A percentile compares a stretch with the other conserved stretches of the same genome.
Evolutionary conservation across 179 eudicot species (phyloP).

Genomic region (Gypsophila paniculata): DNA sequence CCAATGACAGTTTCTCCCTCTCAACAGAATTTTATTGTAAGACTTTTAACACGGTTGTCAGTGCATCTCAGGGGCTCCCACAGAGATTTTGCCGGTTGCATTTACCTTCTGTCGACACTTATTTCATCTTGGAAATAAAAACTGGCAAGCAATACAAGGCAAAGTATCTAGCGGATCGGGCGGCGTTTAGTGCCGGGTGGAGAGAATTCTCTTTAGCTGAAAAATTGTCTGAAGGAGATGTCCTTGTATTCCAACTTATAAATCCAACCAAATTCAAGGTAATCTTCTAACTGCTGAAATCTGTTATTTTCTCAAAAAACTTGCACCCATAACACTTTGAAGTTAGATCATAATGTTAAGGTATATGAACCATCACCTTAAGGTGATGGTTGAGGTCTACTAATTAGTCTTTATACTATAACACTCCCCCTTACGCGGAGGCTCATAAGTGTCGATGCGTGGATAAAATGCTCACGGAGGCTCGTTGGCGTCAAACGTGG

Average conservation of each 20-base stretch:
- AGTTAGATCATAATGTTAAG: too few relatives aligned
- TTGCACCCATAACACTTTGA: neutral
- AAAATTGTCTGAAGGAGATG: slow-evolving; percentile 56
- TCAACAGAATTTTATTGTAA: neutral
- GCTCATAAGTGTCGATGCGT: too few relatives aligned
- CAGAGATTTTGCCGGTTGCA: slow-evolving; percentile 42
- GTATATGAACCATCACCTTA: too few relatives aligned
- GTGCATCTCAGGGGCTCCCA: slow-evolving; percentile 43
- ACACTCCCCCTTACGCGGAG: too few relatives aligned
- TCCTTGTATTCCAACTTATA: slow-evolving; percentile 47
- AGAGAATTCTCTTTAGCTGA: slow-evolving; percentile 48
- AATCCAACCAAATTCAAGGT: slow-evolving; percentile 54
- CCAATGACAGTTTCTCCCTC: neutral
- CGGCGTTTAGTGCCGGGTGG: slow-evolving; percentile 65
- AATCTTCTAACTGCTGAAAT: neutral
- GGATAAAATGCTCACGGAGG: too few relatives aligned
- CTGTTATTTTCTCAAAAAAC: neutral
- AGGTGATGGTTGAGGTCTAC: too few relatives aligned
- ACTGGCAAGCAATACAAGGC: slow-evolving; percentile 36
- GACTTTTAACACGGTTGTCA: neutral
- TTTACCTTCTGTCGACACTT: slow-evolving; percentile 41
- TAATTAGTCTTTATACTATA: too few relatives aligned
- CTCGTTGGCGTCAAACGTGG: too few relatives aligned
- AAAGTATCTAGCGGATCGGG: slow-evolving; percentile 38
- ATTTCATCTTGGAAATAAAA: slow-evolving; percentile 43